Conservation (phyloP, 768 basidiomycete species). For the Cubamyces sp. region DNA sequence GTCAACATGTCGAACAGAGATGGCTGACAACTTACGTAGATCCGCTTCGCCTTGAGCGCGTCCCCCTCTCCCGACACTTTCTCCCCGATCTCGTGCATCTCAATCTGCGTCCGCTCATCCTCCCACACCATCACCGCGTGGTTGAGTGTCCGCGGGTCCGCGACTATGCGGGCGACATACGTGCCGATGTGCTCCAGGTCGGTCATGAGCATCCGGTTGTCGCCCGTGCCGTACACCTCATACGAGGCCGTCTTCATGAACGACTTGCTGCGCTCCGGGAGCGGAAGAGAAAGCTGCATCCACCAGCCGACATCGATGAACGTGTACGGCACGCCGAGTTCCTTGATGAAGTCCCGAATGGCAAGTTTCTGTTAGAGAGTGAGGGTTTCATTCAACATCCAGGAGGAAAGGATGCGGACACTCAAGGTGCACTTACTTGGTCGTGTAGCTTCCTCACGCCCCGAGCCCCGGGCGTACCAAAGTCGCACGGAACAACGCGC, state of each 20-base stretch:
- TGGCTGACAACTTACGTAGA: constrained; percentile 10
- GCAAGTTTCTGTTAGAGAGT: constrained; percentile 32
- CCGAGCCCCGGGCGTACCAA: constrained; percentile 20
- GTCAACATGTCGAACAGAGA: neutral
- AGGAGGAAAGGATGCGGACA: neutral
- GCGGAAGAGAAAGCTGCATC: constrained; percentile 31
- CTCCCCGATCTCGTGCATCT: constrained; percentile 30
- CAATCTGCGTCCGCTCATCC: constrained; percentile 33
- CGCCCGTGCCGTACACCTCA: constrained; percentile 27
- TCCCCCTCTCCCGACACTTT: constrained; percentile 31
- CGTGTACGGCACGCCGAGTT: constrained; percentile 34
- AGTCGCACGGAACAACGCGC: constrained; percentile 34
- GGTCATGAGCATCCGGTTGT: constrained; percentile 29
- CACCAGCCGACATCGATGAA: constrained; percentile 41
- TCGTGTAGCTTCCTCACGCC: constrained; percentile 25
- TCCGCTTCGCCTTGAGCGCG: constrained; percentile 14
- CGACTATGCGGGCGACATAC: constrained; percentile 37
- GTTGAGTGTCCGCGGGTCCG: constrained; percentile 39
- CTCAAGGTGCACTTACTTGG: neutral
- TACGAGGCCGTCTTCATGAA: neutral
- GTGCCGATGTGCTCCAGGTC: constrained; percentile 33
- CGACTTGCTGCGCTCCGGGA: neutral
- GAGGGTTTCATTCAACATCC: neutral
- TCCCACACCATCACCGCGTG: constrained; percentile 34
- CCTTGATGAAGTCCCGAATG: constrained; percentile 33